Base-by-base conservation (phyloP, 129 eudicot genomes). In the Flaveria ramosissima region DNA sequence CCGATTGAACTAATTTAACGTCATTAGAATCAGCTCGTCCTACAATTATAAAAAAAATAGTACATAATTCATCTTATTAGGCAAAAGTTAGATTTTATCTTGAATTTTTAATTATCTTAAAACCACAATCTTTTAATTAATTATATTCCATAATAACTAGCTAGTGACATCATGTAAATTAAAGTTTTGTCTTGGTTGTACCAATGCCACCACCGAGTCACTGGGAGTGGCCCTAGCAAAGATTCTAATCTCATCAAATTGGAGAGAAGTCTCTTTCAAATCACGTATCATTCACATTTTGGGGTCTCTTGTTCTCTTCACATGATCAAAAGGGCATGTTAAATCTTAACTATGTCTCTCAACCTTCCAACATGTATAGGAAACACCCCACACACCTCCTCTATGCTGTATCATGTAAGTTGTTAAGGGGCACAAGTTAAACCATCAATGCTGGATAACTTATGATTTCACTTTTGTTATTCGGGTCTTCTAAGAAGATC, bases 211-310 rank as follows among this genome's bases (percentile, higher is more conserved):
- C 48, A 69, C 9, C 72, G 56, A 64, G 75, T 59, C 77, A 56
- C 10, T 63, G 39, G 55, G 42, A 65, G 82, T 82, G 82, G 82
- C 85, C 85, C 82, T 77, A 71, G 26, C 85, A 77, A 82, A 82
- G 82, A 82, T 77, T 77, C 75, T 59, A 46, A 62, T 83, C 81
- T 74, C 84, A 53, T 72, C 81, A 43, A 41, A 71, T 74, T 75
- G 78, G 64, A 74, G 84, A 69, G 75, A 74, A 36, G 84, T 83
- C 87, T 74, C 75, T 83, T 83, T 83, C 84, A 61, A 61, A 68
- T 68, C 60, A 64, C 56, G 70, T 52, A 69, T 53, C 83, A 74
- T 79, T 79, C 87, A 69, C 80, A 79, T 69, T 79, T 83, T 74
- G 21, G 57, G 77, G 82, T 83, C 64, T 75, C 78, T 61, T 79